Percentiles rank a stretch among this genome's conserved stretches.
Conservation (phyloP, 768 basidiomycete species). For the Harrya chromipes region DNA sequence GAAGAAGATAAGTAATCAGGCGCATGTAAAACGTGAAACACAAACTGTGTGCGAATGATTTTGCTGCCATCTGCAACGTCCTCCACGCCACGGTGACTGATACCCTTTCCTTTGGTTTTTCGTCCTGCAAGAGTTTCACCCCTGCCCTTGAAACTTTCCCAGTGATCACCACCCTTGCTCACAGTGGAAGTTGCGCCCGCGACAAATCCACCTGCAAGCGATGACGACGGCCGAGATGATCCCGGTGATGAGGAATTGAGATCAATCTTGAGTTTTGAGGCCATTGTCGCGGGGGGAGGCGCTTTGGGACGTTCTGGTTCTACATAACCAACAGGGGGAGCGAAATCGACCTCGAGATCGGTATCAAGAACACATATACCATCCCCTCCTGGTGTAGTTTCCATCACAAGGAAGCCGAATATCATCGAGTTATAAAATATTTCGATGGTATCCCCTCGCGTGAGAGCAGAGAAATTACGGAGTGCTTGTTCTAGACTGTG, state of each 20-base stretch:
- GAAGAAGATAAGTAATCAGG: constrained; percentile 11
- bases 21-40: constrained; percentile 11
- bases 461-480: constrained; percentile 87
- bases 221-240: constrained; percentile 77
- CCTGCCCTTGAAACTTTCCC: constrained; percentile 96
- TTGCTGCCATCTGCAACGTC: constrained; percentile 77
- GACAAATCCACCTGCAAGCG: constrained; percentile 65
- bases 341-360: constrained; percentile 98
- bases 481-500: constrained; percentile 89
- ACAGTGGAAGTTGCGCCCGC: constrained; percentile 48
- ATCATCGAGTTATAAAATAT: constrained; percentile 96
- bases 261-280: constrained; percentile 94
- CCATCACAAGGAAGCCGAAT: constrained; percentile 96
- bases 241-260: constrained; percentile 82
- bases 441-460: constrained; percentile 96
- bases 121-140: constrained; percentile 89
- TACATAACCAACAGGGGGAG: constrained; percentile 87
- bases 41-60: constrained; percentile 89
- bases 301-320: constrained; percentile 89
- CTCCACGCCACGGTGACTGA: constrained; percentile 79
- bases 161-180: constrained; percentile 76
- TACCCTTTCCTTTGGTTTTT: constrained; percentile 94
- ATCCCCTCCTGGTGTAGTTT: constrained; percentile 78
- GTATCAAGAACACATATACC: constrained; percentile 93
- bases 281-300: constrained; percentile 86